Percentiles rank a stretch among this genome's conserved stretches.
Conservation (phyloP, 2,329 filamentous ascomycete genomes). For the Fusarium marasasianum region DNA sequence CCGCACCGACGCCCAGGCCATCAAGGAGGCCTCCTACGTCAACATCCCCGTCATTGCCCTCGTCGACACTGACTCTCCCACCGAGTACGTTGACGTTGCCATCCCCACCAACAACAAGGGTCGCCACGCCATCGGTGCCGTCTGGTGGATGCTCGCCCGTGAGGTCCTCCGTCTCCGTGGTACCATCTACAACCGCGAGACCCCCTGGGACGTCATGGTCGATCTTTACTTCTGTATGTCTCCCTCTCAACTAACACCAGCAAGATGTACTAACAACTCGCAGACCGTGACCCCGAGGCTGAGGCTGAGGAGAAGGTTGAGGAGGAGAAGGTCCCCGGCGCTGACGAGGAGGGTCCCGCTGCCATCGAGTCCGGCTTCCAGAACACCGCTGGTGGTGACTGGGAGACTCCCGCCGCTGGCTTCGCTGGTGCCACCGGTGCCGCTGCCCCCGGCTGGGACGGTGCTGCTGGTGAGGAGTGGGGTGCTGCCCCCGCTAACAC, state of each 20-base stretch:
- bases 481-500: constrained; percentile 69
- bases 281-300: constrained; percentile 96
- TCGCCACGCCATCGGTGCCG: constrained; percentile 96
- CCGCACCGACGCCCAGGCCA: constrained; percentile 99
- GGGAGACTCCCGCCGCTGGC: constrained; percentile 82
- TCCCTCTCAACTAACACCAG: not conserved
- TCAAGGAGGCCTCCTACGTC: constrained; percentile 99
- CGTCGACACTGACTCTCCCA: constrained; percentile 98
- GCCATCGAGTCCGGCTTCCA: constrained; percentile 83
- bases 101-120: constrained; percentile 99
- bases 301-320: constrained; percentile 98
- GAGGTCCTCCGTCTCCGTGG: constrained; percentile 99
- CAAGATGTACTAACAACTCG: constrained; percentile 21
- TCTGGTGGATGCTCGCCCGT: constrained; percentile 99
- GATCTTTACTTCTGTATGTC: constrained; percentile 97
- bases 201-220: constrained; percentile 98
- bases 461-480: constrained; percentile 70
- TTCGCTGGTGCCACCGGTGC: constrained; percentile 69
- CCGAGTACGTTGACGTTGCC: constrained; percentile 99
- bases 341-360: constrained; percentile 83
- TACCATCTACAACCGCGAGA: constrained; percentile 94
- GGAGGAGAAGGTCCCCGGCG: constrained; percentile 89
- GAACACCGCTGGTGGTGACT: constrained; percentile 71
- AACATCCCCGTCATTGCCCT: constrained; percentile 99
- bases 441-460: constrained; percentile 62